Evolutionary conservation across 306 rosid species (phyloP).

Genomic region (Rosa rugosa): DNA sequence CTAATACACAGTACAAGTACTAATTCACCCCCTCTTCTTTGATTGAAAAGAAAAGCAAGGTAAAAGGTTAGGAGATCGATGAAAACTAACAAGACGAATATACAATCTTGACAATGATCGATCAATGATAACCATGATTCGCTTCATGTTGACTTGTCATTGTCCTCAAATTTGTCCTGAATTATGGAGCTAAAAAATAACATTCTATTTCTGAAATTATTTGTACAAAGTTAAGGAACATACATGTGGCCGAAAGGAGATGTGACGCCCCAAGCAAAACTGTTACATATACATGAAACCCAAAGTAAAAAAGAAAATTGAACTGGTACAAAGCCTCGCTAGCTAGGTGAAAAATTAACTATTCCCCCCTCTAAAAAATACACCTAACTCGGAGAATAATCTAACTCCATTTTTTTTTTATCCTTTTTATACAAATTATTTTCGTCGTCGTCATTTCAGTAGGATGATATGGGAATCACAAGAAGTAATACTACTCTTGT

Average conservation of each 20-base stretch:
- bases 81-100: background rate
- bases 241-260: conserved; percentile 14
- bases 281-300: conserved; percentile 45
- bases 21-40: background rate
- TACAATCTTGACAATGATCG: conserved; percentile 1
- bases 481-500: conserved; percentile 13
- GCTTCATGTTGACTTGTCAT: background rate
- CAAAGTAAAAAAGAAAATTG: conserved; percentile 24
- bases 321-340: conserved; percentile 18
- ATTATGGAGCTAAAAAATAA: conserved; percentile 9
- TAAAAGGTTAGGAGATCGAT: background rate
- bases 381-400: conserved; percentile 18
- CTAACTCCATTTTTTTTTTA: background rate
- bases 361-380: conserved; percentile 13
- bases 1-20: background rate
- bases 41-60: background rate
- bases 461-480: conserved; percentile 51
- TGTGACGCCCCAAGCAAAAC: conserved; percentile 36
- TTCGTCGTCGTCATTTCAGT: conserved; percentile 29
- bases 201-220: conserved; percentile 24
- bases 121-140: background rate
- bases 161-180: background rate
- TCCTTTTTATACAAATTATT: conserved; percentile 13
- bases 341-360: conserved; percentile 10
- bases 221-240: conserved; percentile 22